Evolutionary conservation across 129 eudicot species (phyloP), one percentile per base, ranked within the genome.

Genomic region (Pittosporum tobira): DNA sequence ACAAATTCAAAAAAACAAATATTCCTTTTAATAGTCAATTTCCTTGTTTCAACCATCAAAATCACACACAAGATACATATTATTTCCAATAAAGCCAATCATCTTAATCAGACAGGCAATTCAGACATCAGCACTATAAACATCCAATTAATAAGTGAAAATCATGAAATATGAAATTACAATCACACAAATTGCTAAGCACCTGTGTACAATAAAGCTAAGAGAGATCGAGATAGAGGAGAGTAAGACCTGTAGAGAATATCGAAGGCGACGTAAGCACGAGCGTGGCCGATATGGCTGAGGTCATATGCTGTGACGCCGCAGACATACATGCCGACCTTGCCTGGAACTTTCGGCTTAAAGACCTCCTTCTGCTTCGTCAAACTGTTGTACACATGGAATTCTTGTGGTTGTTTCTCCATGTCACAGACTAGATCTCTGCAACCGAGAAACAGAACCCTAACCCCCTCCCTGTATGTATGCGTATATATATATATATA

Each of bases 291-390:
- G 21, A 64, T 51, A 12, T 51, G 70, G 20, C 70, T 64, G 34
- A 21, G 31, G 36, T 64, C 70, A 37, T 64, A 64, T 0, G 70
- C 48, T 9, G 70, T 64, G 5, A 64, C 61, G 25, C 70, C 70
- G 36, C 70, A 64, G 4, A 64, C 51, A 51, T 64, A 64, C 70
- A 64, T 51, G n/a, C 70, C 70, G 11, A 64, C 70, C 21, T 64
- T 51, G 14, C 70, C 70, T 12, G 59, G 50, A 10, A 43, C 51
- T 51, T 13, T 22, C 2, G 60, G 47, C 51, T 31, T 51, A 25
- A 64, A 64, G 27, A 64, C n/a, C 61, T 64, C 61, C 70, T 64
- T 64, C 15, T 64, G 31, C 51, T 40, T 51, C 15, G 38, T 51
- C 34, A 64, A 22, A 21, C 18, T 51, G 58, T 64, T 64, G 51